Evolutionary conservation across 768 basidiomycete genomes (phyloP).

Genomic region (Hirschioporus abietinus): DNA sequence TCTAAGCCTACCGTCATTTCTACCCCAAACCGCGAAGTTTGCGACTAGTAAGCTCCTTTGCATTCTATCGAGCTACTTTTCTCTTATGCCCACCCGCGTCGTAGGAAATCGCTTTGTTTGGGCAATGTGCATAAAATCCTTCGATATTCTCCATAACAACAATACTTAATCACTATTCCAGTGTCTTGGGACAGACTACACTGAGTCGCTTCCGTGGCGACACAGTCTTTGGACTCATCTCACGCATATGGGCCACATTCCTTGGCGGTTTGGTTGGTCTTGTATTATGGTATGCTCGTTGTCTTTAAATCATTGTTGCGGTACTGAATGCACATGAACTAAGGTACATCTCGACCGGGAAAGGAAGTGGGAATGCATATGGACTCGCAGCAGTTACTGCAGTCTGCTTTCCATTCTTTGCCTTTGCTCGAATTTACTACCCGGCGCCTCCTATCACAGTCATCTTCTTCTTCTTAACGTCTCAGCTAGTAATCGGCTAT

Average conservation of each 20-base stretch:
- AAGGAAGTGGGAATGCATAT: slow-evolving; percentile 54
- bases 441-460: slow-evolving; percentile 70
- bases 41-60: slow-evolving; percentile 38
- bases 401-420: slow-evolving; percentile 68
- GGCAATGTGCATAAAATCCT: slow-evolving; percentile 49
- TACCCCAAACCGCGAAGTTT: slow-evolving; percentile 47
- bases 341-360: slow-evolving; percentile 70
- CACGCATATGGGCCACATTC: slow-evolving; percentile 61
- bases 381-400: slow-evolving; percentile 65
- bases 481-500: slow-evolving; percentile 62
- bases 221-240: slow-evolving; percentile 59
- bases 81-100: background rate
- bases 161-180: slow-evolving; percentile 21
- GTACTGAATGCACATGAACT: background rate
- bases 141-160: background rate
- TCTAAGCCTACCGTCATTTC: slow-evolving; percentile 53
- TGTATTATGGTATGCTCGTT: slow-evolving; percentile 53
- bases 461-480: slow-evolving; percentile 62
- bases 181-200: slow-evolving; percentile 73
- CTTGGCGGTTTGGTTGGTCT: slow-evolving; percentile 58
- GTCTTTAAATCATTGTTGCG: slow-evolving; percentile 1
- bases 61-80: slow-evolving; percentile 6
- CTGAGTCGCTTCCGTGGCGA: slow-evolving; percentile 70
- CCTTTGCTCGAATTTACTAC: slow-evolving; percentile 67
- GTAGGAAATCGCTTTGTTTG: slow-evolving; percentile 62